Evolutionary conservation across 1,139 yeast species (phyloP), one percentile per base, ranked within the genome.

Genomic region (Fermentozyma sake): DNA sequence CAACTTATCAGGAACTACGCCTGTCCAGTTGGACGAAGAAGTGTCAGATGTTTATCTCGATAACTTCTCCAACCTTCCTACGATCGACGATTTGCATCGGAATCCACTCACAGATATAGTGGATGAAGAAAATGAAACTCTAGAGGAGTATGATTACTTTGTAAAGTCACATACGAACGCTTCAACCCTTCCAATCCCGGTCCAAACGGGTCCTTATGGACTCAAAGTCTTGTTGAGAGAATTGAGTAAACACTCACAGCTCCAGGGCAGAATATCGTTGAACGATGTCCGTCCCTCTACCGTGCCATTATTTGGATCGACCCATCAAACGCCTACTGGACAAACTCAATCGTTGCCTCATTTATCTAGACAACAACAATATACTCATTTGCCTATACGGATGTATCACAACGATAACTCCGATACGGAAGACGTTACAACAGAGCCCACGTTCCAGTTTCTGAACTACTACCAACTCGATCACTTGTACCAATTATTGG

Each of bases 211-310:
- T 6, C 46, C 61, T 3, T 64, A 53, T 34, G 70, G 68, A 3
- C 41, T 66, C 12, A 56, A 50, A 27, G 43, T 50, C 18, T 48
- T 65, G 16, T 42, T 65, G 15, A 50, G 48, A 25, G 68, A 61
- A 25, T 50, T 66, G 25, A 45, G 54, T 12, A 44, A 41, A 21
- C 63, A 61, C 32, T 42, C 61, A 2, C 46, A 39, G 22, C 22
- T 26, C 12, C 33, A 37, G 17, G n/a, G n/a, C n/a, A n/a, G n/a
- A n/a, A n/a, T n/a, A n/a, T n/a, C n/a, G n/a, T n/a, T n/a, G n/a
- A n/a, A n/a, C n/a, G n/a, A n/a, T n/a, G n/a, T n/a, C n/a, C n/a
- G n/a, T n/a, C n/a, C n/a, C n/a, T n/a, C n/a, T n/a, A n/a, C n/a
- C n/a, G n/a, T n/a, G n/a, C n/a, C n/a, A n/a, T n/a, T n/a, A n/a